Evolutionary conservation across 441 rosid genomes (phyloP).

Genomic region (Erysimum cheiri): DNA sequence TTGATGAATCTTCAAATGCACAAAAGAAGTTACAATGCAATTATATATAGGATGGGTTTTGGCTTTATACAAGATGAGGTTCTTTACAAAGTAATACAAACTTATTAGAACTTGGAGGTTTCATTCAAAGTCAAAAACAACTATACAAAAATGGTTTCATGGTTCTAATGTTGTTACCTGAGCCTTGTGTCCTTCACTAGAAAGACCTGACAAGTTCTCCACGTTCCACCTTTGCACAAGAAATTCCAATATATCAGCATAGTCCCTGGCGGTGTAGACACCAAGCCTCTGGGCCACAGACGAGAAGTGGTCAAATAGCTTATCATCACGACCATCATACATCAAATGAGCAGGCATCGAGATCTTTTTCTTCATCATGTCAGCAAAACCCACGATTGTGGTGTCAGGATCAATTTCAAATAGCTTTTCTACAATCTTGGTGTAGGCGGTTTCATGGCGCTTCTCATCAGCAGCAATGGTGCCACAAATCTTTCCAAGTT

Average conservation of each 20-base stretch:
- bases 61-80: conserved; percentile 1
- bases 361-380: conserved; percentile 54
- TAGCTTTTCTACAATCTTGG: conserved; percentile 59
- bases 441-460: conserved; percentile 61
- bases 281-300: conserved; percentile 57
- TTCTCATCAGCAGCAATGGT: conserved; percentile 64
- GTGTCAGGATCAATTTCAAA: conserved; percentile 53
- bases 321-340: conserved; percentile 55
- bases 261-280: conserved; percentile 59
- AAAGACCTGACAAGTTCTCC: conserved; percentile 48
- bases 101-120: not conserved
- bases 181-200: conserved; percentile 51
- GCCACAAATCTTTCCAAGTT: conserved; percentile 58
- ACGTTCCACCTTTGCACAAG: conserved; percentile 57
- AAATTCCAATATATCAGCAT: conserved; percentile 58
- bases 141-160: not conserved
- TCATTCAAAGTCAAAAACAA: conserved; percentile 2
- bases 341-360: conserved; percentile 56
- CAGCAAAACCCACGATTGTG: conserved; percentile 51
- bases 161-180: conserved; percentile 42
- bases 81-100: not conserved
- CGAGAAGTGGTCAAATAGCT: conserved; percentile 54
- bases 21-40: conserved; percentile 4
- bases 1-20: conserved; percentile 15
- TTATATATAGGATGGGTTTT: not conserved